Base-by-base conservation (phyloP, 2,329 filamentous ascomycete genomes). In the Alternaria sp. region DNA sequence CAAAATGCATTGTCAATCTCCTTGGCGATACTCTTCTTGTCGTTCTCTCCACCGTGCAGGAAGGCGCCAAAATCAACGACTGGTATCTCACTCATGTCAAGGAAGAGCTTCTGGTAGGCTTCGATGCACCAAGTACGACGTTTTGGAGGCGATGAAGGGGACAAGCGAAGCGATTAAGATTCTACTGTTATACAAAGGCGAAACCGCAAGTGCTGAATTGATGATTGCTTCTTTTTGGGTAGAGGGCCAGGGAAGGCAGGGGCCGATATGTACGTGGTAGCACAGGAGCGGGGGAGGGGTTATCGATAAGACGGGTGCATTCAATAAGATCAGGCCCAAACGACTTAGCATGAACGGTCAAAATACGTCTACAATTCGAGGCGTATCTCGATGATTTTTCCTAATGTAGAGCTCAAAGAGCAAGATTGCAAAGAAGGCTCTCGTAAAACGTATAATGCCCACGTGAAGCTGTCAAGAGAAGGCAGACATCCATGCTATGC, bases 1-100 rank as follows among this genome's bases (percentile, higher is more conserved):
- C 69, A 70, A 29, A 79, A 79, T 0, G 78, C 78, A 5, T 69
- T 53, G 54, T 80, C 77, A 21, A 80, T 75, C n/a, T 76, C 54
- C 23, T 62, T 49, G 1, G 77, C 76, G 2, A 75, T 60, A 1
- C 40, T n/a, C 40, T 59, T 36, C 37, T 63, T 62, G 28, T 69
- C 67, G 23, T 57, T 57, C 14, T 45, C 29, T 5, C 33, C 45
- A 5, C 69, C 68, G n/a, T 64, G 26, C 8, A 66, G 37, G 52
- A 71, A 75, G 2, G 54, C 48, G 13, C 60, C 58, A 37, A 76
- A 75, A 51, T 76, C 71, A 11, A 77, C 62, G 14, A 75, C 63
- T 1, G 72, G 73, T 10, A 76, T 68, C n/a, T 29, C 44, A n/a
- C 28, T 46, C 44, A 33, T 33, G 11, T 33, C 31, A 33, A 14